Evolutionary conservation across 2,329 filamentous ascomycete genomes (phyloP).

Genomic region (Didymella pomorum): DNA sequence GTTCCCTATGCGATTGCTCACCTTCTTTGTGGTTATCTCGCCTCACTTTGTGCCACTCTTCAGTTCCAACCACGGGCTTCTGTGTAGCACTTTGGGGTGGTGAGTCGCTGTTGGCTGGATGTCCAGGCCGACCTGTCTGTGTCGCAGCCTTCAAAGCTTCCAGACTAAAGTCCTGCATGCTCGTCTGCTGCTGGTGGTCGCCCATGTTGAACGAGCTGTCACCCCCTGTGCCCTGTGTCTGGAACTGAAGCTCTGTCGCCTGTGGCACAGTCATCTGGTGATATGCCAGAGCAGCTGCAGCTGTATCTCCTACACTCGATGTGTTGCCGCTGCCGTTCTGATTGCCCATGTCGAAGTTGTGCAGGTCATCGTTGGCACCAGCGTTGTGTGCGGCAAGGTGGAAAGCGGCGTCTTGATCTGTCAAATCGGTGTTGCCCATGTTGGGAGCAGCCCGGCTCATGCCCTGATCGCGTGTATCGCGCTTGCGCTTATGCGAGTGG

Average conservation of each 20-base stretch:
- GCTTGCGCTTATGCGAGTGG: slow-evolving; percentile 56
- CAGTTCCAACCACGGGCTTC: slow-evolving; percentile 92
- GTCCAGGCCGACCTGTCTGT: slow-evolving; percentile 57
- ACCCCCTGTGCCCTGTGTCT: slow-evolving; percentile 53
- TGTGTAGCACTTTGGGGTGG: slow-evolving; percentile 44
- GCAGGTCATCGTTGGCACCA: slow-evolving; percentile 54
- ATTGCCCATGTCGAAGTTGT: slow-evolving; percentile 51
- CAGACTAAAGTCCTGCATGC: slow-evolving; percentile 54
- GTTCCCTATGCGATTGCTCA: slow-evolving; percentile 52
- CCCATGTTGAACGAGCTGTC: slow-evolving; percentile 56
- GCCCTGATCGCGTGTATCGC: slow-evolving; percentile 56
- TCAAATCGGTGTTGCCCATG: slow-evolving; percentile 44
- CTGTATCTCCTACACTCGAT: slow-evolving; percentile 64
- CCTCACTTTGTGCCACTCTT: slow-evolving; percentile 97
- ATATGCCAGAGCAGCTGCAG: slow-evolving; percentile 64
- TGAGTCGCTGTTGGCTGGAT: slow-evolving; percentile 45
- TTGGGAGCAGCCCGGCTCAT: slow-evolving; percentile 48
- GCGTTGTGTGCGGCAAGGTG: slow-evolving; percentile 53
- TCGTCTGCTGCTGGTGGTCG: slow-evolving; percentile 53
- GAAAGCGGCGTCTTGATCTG: slow-evolving; percentile 49
- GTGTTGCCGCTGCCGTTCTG: slow-evolving; percentile 63
- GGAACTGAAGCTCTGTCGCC: slow-evolving; percentile 63
- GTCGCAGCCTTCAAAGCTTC: slow-evolving; percentile 60
- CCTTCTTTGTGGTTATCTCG: slow-evolving; percentile 99
- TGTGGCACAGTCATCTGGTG: slow-evolving; percentile 65